Conservation (phyloP, 129 eudicot species). For the Chrysanthemum lavandulifolium region DNA sequence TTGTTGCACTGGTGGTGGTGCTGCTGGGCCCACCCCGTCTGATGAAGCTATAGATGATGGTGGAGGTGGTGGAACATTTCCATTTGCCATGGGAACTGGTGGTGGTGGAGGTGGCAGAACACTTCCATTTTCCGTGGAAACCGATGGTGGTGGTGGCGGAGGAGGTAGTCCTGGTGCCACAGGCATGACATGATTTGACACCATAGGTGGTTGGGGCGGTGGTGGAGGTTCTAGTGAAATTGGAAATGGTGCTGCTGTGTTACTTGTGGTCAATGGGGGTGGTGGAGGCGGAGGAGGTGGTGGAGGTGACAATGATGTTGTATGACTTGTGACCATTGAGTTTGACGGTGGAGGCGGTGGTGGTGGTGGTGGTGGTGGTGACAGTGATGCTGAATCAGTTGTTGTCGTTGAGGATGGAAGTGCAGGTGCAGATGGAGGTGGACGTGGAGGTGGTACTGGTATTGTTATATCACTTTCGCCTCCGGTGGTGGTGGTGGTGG, state of each 20-base stretch:
- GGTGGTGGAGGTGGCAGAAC: slow-evolving; percentile 39
- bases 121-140: slow-evolving; percentile 14
- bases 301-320: slow-evolving; percentile 8
- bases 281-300: slow-evolving; percentile 23
- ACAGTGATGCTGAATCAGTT: neutral
- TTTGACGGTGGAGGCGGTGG: slow-evolving; percentile 31
- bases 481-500: neutral
- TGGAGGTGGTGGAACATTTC: slow-evolving; percentile 46
- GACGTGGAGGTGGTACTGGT: slow-evolving; percentile 18
- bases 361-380: slow-evolving; percentile 18
- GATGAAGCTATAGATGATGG: slow-evolving; percentile 38
- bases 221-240: slow-evolving; percentile 6
- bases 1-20: slow-evolving; percentile 39
- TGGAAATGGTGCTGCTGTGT: neutral
- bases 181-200: slow-evolving; percentile 1
- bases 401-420: slow-evolving; percentile 25
- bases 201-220: slow-evolving; percentile 19
- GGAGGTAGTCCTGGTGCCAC: slow-evolving; percentile 32
- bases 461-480: slow-evolving; percentile 2
- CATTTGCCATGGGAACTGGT: slow-evolving; percentile 23
- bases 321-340: neutral
- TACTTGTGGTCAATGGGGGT: slow-evolving; percentile 13
- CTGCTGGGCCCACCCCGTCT: slow-evolving; percentile 29
- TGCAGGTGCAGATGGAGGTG: slow-evolving; percentile 10
- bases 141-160: slow-evolving; percentile 24